Evolutionary conservation across 148 eudicot genomes (phyloP), one percentile per base, ranked within the genome.

Genomic region (Simmondsia chinensis): DNA sequence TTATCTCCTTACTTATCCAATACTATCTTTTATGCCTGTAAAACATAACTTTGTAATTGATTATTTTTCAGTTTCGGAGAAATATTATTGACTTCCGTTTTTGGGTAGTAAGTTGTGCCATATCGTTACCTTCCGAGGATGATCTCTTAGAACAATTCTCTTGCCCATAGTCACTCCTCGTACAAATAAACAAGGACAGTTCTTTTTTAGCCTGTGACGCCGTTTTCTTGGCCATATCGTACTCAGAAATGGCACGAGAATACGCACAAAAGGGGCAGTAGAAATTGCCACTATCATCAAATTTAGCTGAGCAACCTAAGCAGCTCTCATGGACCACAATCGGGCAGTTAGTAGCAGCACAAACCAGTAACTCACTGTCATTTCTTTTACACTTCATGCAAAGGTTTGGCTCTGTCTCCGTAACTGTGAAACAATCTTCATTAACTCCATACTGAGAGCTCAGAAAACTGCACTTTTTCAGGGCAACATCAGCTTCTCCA

Each of bases 231-330:
- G 60, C 60, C 56, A 50, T 55, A 18, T 29, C 33, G 53, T 71
- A 78, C 46, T 64, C 75, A 7, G 80, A 61, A 22, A 66, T 59
- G 40, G 95, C 82, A 42, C 52, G 70, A 31, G 80, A 75, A 72
- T 76, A 89, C 44, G 76, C 65, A 69, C 95, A 84, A 43, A 78
- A 75, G 12, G 95, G 97, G 65, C 97, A 89, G 66, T 64, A 62
- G 63, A 81, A 89, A 13, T 57, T 60, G 13, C 70, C 87, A 24
- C 21, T 46, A 28, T 43, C 61, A 64, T 73, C 87, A 59, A 80
- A 70, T 32, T 40, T 51, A 44, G 62, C 54, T 10, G 64, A 65
- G 62, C 67, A 36, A 39, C 74, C 74, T 46, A 84, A 63, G 35
- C 97, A 88, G 45, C 72, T 69, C 56, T 88, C 65, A 31, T 84